Percentiles rank a stretch among this genome's conserved stretches.
These are phyloP conservation scores for Blastocystis sp. DNA, from an alignment of 352 stramenopile species.

Conservation along the genomic window DNA sequence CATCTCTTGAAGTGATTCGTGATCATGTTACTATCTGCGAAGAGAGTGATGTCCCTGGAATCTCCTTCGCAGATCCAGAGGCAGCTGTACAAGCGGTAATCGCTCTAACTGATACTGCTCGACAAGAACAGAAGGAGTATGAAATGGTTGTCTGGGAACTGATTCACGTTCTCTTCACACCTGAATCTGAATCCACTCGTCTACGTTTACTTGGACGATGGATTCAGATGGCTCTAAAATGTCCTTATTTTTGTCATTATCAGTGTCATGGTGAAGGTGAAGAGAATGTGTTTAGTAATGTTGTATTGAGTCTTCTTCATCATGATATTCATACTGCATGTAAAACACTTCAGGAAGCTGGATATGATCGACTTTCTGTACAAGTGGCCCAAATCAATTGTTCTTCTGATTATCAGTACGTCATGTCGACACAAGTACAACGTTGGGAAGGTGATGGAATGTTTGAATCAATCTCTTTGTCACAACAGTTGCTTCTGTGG, in stretches of 20 bases:
- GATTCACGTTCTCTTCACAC: neutral
- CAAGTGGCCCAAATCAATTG: conserved; percentile 54
- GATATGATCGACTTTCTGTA: conserved; percentile 22
- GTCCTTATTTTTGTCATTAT: neutral
- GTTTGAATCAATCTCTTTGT: neutral
- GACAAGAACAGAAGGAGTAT: neutral
- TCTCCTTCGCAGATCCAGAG: neutral
- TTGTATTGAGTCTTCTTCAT: neutral
- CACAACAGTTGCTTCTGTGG: neutral
- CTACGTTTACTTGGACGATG: neutral
- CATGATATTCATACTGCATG: conserved; percentile 9
- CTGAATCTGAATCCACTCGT: neutral
- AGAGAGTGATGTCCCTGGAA: neutral
- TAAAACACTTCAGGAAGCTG: neutral
- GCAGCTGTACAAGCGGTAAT: neutral
- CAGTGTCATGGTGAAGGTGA: neutral
- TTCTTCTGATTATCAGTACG: neutral
- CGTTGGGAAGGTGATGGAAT: neutral
- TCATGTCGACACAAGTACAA: neutral
- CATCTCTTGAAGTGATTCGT: neutral
- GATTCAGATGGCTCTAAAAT: neutral
- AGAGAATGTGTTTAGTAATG: neutral
- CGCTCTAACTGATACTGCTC: neutral
- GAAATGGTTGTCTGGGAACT: neutral
- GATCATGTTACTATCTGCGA: neutral